Evolutionary conservation across 495 filamentous ascomycete species (phyloP).

Genomic region (Cladorrhinum samala): DNA sequence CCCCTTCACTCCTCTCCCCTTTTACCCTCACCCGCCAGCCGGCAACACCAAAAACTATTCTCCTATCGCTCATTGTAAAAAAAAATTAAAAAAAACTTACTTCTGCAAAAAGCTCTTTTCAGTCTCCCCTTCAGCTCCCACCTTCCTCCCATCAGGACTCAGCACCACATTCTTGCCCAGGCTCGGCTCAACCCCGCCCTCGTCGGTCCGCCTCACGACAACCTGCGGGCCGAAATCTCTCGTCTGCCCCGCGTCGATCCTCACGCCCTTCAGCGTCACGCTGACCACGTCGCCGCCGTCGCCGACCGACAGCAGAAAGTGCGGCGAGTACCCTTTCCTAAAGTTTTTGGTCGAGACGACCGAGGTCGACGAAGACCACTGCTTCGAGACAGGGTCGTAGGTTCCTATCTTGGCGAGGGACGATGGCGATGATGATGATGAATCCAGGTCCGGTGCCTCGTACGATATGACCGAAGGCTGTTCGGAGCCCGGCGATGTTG

Average conservation of each 20-base stretch:
- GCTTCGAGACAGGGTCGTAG: constrained; percentile 32
- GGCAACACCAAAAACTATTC: too few relatives aligned
- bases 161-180: constrained; percentile 63
- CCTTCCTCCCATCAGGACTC: constrained; percentile 52
- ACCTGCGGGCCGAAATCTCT: constrained; percentile 53
- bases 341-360: constrained; percentile 45
- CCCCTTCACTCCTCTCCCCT: too few relatives aligned
- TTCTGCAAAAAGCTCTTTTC: constrained; percentile 68
- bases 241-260: constrained; percentile 50
- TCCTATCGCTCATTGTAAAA: too few relatives aligned
- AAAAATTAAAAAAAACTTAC: too few relatives aligned
- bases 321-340: constrained; percentile 47
- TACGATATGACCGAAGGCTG: constrained; percentile 34
- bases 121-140: constrained; percentile 56
- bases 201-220: constrained; percentile 36
- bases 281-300: constrained; percentile 33
- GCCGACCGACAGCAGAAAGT: constrained; percentile 42
- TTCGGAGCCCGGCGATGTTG: background rate
- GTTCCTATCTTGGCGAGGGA: constrained; percentile 47
- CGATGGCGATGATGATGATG: too few relatives aligned
- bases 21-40: too few relatives aligned
- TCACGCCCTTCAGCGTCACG: constrained; percentile 34
- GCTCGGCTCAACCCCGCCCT: constrained; percentile 48
- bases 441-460: constrained; percentile 39
- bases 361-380: constrained; percentile 45